Evolutionary conservation across 75 land plant genomes (phyloP), one percentile per base, ranked within the genome.

Genomic region (Isoetes taiwanensis): DNA sequence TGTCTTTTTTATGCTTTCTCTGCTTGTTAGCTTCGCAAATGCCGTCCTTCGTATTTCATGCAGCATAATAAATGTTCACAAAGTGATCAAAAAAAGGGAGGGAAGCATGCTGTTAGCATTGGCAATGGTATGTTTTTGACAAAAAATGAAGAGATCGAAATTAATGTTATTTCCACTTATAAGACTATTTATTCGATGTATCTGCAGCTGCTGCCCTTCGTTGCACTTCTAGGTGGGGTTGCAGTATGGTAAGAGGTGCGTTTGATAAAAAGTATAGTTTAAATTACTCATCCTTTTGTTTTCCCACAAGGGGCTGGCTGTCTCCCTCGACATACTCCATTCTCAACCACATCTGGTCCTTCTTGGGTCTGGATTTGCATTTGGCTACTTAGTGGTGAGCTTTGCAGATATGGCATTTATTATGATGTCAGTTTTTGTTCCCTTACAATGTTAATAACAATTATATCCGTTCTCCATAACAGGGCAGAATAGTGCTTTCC

Each of bases 331-430:
- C 60, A 56, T 94, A 6, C 70, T 84, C 32, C 40, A 64, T 6
- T 77, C 57, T 35, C 79, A 94, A 32, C 96, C 96, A 23, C 99
- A 94, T 78, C 32, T 94, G 32, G 57, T 88, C 32, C 59, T 88
- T 27, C 34, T 76, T 55, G 99, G 99, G 53, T 72, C 84, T 55
- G 99, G 99, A 1, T 86, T 94, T 76, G 99, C 96, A 30, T 94
- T 94, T 70, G 99, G 96, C 21, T 89, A 67, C 59, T 66, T 94
- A 20, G 99, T 94, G 86, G 99, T 94, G 76, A 69, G 84, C 60
- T 34, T n/a, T 61, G 37, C 24, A n/a, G n/a, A n/a, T n/a, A n/a
- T n/a, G n/a, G n/a, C n/a, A n/a, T n/a, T n/a, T n/a, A n/a, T n/a
- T n/a, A n/a, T n/a, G n/a, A n/a, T n/a, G n/a, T n/a, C n/a, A n/a